Evolutionary conservation across 2,329 filamentous ascomycete species (phyloP), one percentile per base, ranked within the genome.

Genomic region (Fusarium acutatum): DNA sequence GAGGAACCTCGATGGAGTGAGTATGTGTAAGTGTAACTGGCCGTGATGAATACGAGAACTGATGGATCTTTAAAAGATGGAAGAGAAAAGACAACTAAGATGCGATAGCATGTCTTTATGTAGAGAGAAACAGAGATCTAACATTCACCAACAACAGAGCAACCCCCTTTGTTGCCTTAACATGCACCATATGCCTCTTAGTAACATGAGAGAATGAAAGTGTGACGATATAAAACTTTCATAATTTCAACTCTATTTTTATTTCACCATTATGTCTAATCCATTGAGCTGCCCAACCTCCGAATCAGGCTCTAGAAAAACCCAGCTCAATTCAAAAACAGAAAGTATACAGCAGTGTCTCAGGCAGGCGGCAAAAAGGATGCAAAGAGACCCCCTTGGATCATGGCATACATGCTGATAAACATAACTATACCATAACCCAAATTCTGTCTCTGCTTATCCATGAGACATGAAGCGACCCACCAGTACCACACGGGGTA

Each of bases 401-500:
- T 88, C 38, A 93, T 81, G 6, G 90, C 93, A 84, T 99, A 99
- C 82, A 95, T 88, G 60, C 95, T 85, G 86, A 96, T 93, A 75
- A 90, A 93, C 58, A 89, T 84, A 49, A 94, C 86, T 22, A 90
- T 80, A 56, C 77, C 79, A 24, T 79, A 77, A 1, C 81, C 82
- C 74, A 84, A 61, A 67, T 77, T 56, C 62, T 76, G 59, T 67
- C 78, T 71, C 73, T 80, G 79, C 15, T 77, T 75, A 30, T 83
- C 79, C 50, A 81, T 74, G 12, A 89, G 76, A 38, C 80, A 81
- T 8, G 82, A 83, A 2, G 93, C 93, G 43, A 97, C 80, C 86
- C 92, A 94, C 86, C 93, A 92, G 80, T 97, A 96, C 94, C 95
- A 98, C 24, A 96, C 83, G 3, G 95, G 93, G 81, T 96, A 97